Evolutionary conservation across 192 early-diverging fungal genomes (phyloP), one percentile per base, ranked within the genome.

Genomic region (Coemansia sp.): DNA sequence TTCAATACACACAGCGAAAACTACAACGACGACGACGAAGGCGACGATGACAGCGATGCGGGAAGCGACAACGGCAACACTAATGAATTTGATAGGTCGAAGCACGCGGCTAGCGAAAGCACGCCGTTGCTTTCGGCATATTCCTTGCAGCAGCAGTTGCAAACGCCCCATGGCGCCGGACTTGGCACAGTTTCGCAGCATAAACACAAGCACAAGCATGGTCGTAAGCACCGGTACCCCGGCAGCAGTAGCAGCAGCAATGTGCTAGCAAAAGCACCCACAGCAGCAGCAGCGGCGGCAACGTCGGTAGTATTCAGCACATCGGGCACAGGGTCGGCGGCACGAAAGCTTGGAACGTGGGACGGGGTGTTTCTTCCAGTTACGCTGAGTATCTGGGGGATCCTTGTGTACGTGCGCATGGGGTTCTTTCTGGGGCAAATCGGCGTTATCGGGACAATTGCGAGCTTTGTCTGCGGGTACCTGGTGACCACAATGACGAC

Each of bases 351-450:
- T 15, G 83, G 83, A 15, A 84, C 84, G 14, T 83, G 85, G 68
- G 83, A 82, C n/a, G 87, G 87, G 2, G 87, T 89, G 49, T 89
- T 89, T 64, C 55, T 86, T 33, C 87, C 86, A 13, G 83, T 85
- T n/a, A 76, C 78, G 39, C 73, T 86, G 49, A 81, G 78, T 43
- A 86, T 89, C 74, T 89, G 87, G 87, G 84, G 85, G 42, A 86
- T 89, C 52, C 76, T 89, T 62, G 67, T 85, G 30, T 89, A 83
- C 60, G 71, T 89, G 52, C 84, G 86, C 18, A 86, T 89, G 62
- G 86, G 87, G 0, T 87, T 80, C 62, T 82, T 87, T 37, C 71
- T 89, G 14, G 72, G 81, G 50, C 83, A 87, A 55, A 81, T 80
- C 12, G 87, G 87, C 24, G 67, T 89, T 12, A 38, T 84, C 17